Conservation (phyloP, 495 filamentous ascomycete species). For the Clavariopsis aquatica region DNA sequence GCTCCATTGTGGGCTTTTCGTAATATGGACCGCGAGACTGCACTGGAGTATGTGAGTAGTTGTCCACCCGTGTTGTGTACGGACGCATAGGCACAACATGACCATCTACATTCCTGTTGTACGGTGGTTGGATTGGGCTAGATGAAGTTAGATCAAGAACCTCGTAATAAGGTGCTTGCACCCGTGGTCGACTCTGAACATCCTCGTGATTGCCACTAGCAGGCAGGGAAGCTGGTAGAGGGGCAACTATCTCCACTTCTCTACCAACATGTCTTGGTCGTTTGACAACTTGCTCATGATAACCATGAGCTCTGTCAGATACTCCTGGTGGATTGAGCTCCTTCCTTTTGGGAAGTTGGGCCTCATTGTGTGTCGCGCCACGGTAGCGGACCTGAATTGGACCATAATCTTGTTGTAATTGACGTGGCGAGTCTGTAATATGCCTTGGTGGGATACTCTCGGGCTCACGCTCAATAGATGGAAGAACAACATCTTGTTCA, state of each 20-base stretch:
- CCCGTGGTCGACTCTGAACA: neutral
- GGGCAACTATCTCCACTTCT: neutral
- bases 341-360: neutral
- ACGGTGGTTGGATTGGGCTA: conserved; percentile 2
- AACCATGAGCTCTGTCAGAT: neutral
- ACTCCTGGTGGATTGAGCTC: neutral
- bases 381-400: neutral
- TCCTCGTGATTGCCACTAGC: neutral
- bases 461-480: conserved; percentile 28
- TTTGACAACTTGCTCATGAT: neutral
- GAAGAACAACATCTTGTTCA: conserved; percentile 27
- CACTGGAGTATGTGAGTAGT: neutral
- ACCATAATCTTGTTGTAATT: neutral
- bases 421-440: conserved; percentile 1
- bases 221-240: neutral
- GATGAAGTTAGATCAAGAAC: conserved; percentile 1
- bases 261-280: neutral
- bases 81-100: neutral
- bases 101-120: neutral
- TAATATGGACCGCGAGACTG: neutral
- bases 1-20: neutral
- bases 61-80: neutral
- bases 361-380: neutral
- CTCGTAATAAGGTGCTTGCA: neutral
- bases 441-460: neutral